A percentile compares a stretch with the other conserved stretches of the same genome.
These are phyloP conservation scores for Aurinia saxatilis DNA, from an alignment of 345 rosid genomes.

Conservation along the genomic window DNA sequence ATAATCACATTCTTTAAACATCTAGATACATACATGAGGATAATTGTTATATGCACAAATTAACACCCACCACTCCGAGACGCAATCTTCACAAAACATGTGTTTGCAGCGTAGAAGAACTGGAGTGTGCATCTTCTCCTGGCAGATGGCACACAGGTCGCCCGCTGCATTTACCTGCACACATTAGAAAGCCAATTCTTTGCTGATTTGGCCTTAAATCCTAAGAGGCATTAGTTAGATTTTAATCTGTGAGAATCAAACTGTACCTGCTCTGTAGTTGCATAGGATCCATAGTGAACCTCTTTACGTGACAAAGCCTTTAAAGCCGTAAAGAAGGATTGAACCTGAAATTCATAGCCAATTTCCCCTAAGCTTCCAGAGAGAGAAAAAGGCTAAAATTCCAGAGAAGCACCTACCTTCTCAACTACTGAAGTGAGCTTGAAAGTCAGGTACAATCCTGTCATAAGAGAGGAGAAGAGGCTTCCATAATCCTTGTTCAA, in stretches of 20 bases:
- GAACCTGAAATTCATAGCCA: constrained; percentile 54
- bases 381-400: neutral
- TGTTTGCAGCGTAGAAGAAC: constrained; percentile 91
- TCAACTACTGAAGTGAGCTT: constrained; percentile 73
- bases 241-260: constrained; percentile 1
- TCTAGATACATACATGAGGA: neutral
- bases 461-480: constrained; percentile 74
- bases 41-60: constrained; percentile 6
- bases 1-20: constrained; percentile 11
- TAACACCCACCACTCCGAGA: constrained; percentile 82
- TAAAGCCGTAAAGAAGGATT: constrained; percentile 75
- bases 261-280: constrained; percentile 91
- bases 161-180: constrained; percentile 91
- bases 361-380: neutral
- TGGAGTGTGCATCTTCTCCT: constrained; percentile 98
- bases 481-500: constrained; percentile 81
- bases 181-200: constrained; percentile 17
- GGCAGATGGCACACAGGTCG: constrained; percentile 95
- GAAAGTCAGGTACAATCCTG: constrained; percentile 79
- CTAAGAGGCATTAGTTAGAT: neutral
- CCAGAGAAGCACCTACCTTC: constrained; percentile 42
- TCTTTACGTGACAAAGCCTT: constrained; percentile 91
- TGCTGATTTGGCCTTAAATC: constrained; percentile 6
- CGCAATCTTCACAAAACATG: constrained; percentile 97
- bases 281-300: constrained; percentile 94